Evolutionary conservation across 306 rosid genomes (phyloP).

Genomic region (Hippophae tibetana): DNA sequence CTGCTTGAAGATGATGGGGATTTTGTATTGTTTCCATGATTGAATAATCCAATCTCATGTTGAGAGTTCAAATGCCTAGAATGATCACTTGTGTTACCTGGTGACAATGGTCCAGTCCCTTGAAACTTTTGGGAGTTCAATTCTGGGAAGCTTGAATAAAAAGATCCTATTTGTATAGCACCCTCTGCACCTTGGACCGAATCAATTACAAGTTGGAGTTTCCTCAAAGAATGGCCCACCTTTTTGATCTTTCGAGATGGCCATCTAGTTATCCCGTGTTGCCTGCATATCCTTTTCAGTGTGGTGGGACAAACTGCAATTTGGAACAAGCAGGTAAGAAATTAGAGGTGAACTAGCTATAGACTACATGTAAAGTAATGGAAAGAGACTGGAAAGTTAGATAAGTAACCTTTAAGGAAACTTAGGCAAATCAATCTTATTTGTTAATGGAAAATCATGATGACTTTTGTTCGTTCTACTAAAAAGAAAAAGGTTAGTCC

Average conservation of each 20-base stretch:
- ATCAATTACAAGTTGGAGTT: constrained; percentile 58
- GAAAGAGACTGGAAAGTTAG: neutral
- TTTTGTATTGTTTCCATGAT: constrained; percentile 23
- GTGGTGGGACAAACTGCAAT: constrained; percentile 62
- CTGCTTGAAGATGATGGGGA: constrained; percentile 34
- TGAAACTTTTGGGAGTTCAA: constrained; percentile 26
- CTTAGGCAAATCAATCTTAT: neutral
- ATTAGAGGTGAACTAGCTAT: neutral
- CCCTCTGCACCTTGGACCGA: constrained; percentile 64
- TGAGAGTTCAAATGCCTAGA: constrained; percentile 13
- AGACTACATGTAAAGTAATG: neutral
- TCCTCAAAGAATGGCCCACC: constrained; percentile 52
- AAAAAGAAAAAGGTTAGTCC: neutral
- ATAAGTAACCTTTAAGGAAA: neutral
- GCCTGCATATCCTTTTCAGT: constrained; percentile 64
- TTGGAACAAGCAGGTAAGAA: neutral
- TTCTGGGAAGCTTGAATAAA: constrained; percentile 49
- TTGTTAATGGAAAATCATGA: neutral
- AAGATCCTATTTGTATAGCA: constrained; percentile 44
- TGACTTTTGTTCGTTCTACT: neutral
- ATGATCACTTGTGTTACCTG: constrained; percentile 14
- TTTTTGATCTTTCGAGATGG: constrained; percentile 63
- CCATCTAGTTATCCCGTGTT: constrained; percentile 58
- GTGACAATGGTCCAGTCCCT: constrained; percentile 8
- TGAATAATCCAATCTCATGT: constrained; percentile 10